These are phyloP conservation scores for Beta vulgaris DNA, from an alignment of 148 eudicot genomes.

Conservation along the genomic window DNA sequence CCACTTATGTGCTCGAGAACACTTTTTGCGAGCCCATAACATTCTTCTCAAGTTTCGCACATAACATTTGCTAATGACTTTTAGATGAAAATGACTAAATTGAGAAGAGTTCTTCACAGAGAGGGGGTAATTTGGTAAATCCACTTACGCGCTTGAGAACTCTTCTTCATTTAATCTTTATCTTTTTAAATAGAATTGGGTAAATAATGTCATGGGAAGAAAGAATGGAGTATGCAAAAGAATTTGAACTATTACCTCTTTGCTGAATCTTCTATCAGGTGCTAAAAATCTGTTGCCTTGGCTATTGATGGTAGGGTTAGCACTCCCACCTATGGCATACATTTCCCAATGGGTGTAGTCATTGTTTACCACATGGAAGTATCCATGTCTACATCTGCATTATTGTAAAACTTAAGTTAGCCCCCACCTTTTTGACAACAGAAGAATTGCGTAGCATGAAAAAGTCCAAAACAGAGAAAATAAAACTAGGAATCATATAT, in stretches of 20 bases:
- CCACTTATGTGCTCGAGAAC: no score
- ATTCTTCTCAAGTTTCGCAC: no score
- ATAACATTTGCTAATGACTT: background rate
- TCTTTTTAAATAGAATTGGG: no score
- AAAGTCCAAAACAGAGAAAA: background rate
- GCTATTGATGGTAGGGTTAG: constrained; percentile 69
- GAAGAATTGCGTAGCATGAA: background rate
- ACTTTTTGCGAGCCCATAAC: no score
- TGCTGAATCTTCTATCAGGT: constrained; percentile 45
- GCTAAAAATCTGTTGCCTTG: constrained; percentile 74
- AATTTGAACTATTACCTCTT: constrained; percentile 41
- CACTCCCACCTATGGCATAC: constrained; percentile 85
- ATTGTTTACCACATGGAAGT: constrained; percentile 82
- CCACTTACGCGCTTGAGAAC: no score
- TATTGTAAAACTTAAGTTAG: constrained; percentile 12
- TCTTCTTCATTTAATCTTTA: no score
- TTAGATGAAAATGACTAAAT: no score
- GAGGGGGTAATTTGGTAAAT: no score
- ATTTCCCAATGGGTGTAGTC: constrained; percentile 86
- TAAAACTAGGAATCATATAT: background rate
- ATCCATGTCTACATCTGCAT: constrained; percentile 75
- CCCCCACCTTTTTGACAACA: constrained; percentile 15
- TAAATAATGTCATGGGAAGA: background rate
- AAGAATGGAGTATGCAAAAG: background rate
- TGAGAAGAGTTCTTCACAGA: no score